Evolutionary conservation across 2,329 filamentous ascomycete genomes (phyloP), one percentile per base, ranked within the genome.

Genomic region (Trichoderma asperellum): DNA sequence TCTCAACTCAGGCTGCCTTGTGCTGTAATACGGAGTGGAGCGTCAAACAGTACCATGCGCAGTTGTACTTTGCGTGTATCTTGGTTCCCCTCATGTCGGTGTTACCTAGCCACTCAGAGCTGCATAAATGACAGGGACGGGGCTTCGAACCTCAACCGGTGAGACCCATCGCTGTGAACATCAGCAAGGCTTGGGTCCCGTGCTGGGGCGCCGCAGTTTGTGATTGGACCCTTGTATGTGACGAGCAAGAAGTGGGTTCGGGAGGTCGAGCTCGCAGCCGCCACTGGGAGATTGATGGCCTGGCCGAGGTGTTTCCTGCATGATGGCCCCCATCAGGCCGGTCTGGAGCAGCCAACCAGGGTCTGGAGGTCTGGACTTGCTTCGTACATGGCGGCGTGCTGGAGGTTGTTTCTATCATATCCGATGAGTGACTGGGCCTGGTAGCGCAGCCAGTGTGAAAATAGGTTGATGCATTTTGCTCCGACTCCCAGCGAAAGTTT

Each of bases 141-240:
- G 68, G 68, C 56, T 68, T 43, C 37, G 56, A 68, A 61, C 32
- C 24, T 70, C 63, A 62, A 70, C 68, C 68, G 68, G 63, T 68
- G 63, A 70, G 56, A 57, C 55, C 56, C 64, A 55, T 56, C 57
- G 49, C 40, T 14, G 35, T 49, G 49, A 68, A 37, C 58, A 67
- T 67, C 40, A 67, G 63, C 58, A 60, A 62, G 66, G 49, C 66
- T 62, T 47, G 34, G 68, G 68, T 66, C 61, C 65, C 55, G 68
- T 59, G 68, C 68, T 32, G 55, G 32, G 55, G 32, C 43, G 49
- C 55, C 47, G 35, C 35, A 11, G 57, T 32, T 27, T 65, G 34
- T 69, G 68, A 69, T 69, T 69, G 68, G 68, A 21, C 35, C 53
- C 12, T 24, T 53, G 40, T 16, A n/a, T 27, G 60, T 59, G 56